Base-by-base conservation (phyloP, 257 asterid genomes). In the Plantago elongata region DNA sequence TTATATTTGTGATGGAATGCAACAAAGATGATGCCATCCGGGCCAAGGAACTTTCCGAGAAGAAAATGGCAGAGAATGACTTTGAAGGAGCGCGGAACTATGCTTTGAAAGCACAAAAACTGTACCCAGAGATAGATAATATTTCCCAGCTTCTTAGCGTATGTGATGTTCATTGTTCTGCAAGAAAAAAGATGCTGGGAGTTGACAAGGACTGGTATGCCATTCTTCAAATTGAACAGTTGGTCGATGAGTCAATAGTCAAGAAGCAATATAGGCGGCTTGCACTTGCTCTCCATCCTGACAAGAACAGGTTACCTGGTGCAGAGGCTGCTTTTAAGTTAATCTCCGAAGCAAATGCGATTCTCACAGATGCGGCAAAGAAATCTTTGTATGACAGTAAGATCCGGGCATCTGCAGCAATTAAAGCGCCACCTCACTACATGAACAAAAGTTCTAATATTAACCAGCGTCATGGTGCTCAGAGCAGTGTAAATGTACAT, bases 251-350 rank as follows among this genome's bases (percentile, higher is more conserved):
- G 70, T 61, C 34, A 50, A 63, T 74, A 48, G 66, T 89, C 54
- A 83, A 60, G 83, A 89, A 84, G 71, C 94, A 86, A 65, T 86
- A 84, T 67, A 78, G 95, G 46, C 82, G 77, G 71, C 89, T 89
- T 59, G 95, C 95, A 58, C 92, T 89, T 22, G 45, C 67, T 45
- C 92, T 89, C 60, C 97, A 89, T 77, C 97, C 97, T 46, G 97
- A 89, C 72, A 89, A 89, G 74, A 89, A 86, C 81, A 78, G 81
- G 57, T 84, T 84, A 40, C 90, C 94, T 38, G 97, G 97, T 57
- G 94, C 95, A 14, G 97, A 89, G 75, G 87, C 92, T 51, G 95
- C 97, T 73, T 87, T 89, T 70, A 84, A 89, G 79, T 78, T 89
- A 68, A 75, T 89, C 63, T 84, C 85, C 37, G 90, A 89, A 77